phyloP scores from a whole-genome alignment of 108 stramenopile genomes.

The Skeletonema marinoi region DNA sequence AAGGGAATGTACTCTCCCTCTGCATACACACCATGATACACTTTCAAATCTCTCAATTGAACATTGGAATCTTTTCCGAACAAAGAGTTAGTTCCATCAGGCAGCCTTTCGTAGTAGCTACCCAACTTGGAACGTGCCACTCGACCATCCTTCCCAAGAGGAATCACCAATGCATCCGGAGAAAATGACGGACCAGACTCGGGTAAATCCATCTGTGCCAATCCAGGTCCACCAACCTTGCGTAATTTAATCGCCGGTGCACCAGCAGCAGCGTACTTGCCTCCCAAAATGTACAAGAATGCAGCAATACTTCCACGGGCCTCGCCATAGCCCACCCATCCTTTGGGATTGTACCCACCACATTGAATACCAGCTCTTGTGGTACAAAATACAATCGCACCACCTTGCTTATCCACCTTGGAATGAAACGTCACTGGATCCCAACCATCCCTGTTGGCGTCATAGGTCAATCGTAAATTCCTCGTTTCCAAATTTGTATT shows the following conservation, averaged over 20 bases:
- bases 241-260: constrained; percentile 65
- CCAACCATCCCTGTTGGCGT: constrained; percentile 85
- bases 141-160: constrained; percentile 55
- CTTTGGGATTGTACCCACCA: constrained; percentile 85
- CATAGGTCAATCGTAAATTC: constrained; percentile 69
- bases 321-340: constrained; percentile 87
- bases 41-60: constrained; percentile 68
- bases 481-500: constrained; percentile 85
- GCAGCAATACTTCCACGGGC: constrained; percentile 85
- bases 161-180: constrained; percentile 80
- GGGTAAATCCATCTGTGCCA: constrained; percentile 72
- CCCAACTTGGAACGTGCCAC: constrained; percentile 80
- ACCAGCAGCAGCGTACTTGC: constrained; percentile 16
- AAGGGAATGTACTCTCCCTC: constrained; percentile 85
- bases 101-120: constrained; percentile 80
- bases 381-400: constrained; percentile 59
- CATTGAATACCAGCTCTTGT: constrained; percentile 62
- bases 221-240: constrained; percentile 82
- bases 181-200: constrained; percentile 82
- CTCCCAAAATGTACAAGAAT: constrained; percentile 69
- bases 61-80: constrained; percentile 70
- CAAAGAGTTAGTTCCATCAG: constrained; percentile 71
- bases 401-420: constrained; percentile 78
- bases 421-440: constrained; percentile 67
- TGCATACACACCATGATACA: constrained; percentile 76